Percentiles rank a stretch among this genome's conserved stretches.
phyloP scores from a whole-genome alignment of 2,329 filamentous ascomycete species.

The Meredithiella fracta region DNA sequence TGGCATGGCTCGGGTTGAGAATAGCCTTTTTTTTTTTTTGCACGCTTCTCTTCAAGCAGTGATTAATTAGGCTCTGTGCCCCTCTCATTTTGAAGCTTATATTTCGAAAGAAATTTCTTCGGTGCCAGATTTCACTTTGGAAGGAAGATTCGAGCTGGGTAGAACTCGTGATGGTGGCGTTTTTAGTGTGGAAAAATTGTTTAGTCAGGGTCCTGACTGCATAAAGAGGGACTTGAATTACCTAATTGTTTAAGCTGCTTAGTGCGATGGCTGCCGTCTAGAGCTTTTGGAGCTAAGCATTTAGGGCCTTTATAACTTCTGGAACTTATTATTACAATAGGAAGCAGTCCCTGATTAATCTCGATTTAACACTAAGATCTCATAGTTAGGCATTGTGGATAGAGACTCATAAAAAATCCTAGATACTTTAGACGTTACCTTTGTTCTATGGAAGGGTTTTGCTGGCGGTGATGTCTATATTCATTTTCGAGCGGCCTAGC shows the following conservation, averaged over 20 bases:
- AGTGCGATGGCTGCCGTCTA: background rate
- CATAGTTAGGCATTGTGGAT: background rate
- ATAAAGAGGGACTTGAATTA: too few relatives aligned
- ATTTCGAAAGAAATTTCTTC: background rate
- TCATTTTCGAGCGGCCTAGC: too few relatives aligned
- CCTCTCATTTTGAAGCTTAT: background rate
- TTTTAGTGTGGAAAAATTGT: background rate
- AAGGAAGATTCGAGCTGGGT: background rate
- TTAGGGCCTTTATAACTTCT: background rate
- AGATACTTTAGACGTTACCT: too few relatives aligned
- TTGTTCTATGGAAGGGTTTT: too few relatives aligned
- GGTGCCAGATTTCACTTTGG: background rate
- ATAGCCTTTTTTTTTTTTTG: background rate
- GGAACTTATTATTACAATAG: background rate
- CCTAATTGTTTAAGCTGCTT: background rate
- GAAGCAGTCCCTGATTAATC: background rate
- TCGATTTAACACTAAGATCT: background rate
- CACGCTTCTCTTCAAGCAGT: background rate
- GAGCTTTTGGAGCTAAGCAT: background rate
- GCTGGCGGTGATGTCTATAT: too few relatives aligned
- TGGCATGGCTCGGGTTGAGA: background rate
- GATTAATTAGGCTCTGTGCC: background rate
- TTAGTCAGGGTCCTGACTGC: background rate
- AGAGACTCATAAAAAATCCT: too few relatives aligned
- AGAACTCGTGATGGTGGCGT: background rate